Conservation (phyloP, 441 rosid genomes). For the Adansonia madagascariensis region DNA sequence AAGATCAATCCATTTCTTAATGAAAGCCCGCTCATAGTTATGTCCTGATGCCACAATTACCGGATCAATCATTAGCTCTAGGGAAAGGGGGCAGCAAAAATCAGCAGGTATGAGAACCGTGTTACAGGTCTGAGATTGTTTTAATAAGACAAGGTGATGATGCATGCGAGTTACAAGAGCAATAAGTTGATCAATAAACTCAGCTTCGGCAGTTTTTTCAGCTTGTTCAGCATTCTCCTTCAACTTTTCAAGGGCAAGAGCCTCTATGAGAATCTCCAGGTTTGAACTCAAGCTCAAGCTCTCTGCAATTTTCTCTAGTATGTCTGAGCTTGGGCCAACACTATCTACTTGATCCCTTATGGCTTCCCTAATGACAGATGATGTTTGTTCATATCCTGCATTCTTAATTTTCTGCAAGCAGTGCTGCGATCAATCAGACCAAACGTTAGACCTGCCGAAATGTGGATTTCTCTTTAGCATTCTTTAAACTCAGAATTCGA, state of each 20-base stretch:
- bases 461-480: neutral
- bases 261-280: conserved; percentile 86
- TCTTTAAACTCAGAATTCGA: conserved; percentile 21
- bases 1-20: conserved; percentile 82
- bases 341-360: conserved; percentile 56
- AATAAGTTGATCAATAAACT: conserved; percentile 66
- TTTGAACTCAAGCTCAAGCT: conserved; percentile 75
- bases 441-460: conserved; percentile 33
- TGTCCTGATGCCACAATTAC: conserved; percentile 94
- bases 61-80: conserved; percentile 67
- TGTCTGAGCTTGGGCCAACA: conserved; percentile 60
- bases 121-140: conserved; percentile 67
- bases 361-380: conserved; percentile 56
- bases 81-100: conserved; percentile 12
- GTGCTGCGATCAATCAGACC: conserved; percentile 50
- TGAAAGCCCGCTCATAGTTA: conserved; percentile 84
- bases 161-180: conserved; percentile 66
- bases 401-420: conserved; percentile 69
- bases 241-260: conserved; percentile 64
- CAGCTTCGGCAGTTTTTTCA: conserved; percentile 62
- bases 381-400: conserved; percentile 56
- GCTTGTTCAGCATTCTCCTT: conserved; percentile 43
- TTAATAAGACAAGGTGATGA: conserved; percentile 58
- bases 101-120: conserved; percentile 43
- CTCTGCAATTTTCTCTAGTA: conserved; percentile 67